phyloP scores from a whole-genome alignment of 371 early-diverging fungal genomes.

The Mucor velutinosus region DNA sequence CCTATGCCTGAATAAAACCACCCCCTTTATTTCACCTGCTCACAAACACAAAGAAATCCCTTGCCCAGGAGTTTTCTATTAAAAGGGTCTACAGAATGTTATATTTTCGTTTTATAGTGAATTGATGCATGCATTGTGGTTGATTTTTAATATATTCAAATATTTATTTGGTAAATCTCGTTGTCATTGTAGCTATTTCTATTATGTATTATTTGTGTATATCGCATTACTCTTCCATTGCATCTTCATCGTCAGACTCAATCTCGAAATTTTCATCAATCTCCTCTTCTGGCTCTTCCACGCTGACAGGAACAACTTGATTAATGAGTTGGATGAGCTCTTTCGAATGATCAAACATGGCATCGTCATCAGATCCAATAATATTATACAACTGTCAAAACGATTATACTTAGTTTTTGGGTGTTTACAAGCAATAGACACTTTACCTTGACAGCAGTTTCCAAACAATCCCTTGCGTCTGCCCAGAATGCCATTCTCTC shows the following conservation, averaged over 20 bases:
- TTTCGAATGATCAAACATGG: constrained; percentile 67
- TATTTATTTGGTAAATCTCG: constrained; percentile 3
- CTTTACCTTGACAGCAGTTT: constrained; percentile 69
- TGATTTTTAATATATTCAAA: constrained; percentile 2
- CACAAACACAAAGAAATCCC: background rate
- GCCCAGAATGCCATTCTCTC: constrained; percentile 59
- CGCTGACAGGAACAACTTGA: constrained; percentile 49
- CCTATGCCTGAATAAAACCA: background rate
- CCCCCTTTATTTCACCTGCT: background rate
- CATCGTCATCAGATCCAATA: constrained; percentile 68
- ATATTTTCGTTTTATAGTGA: background rate
- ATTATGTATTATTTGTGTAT: constrained; percentile 1
- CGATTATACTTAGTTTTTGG: background rate
- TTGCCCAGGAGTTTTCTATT: constrained; percentile 1
- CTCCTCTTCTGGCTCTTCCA: constrained; percentile 43
- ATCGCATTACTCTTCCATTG: constrained; percentile 43
- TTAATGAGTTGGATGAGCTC: constrained; percentile 66
- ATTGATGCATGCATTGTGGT: background rate
- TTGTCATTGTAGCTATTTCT: constrained; percentile 5
- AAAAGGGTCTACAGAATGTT: background rate
- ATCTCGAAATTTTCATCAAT: constrained; percentile 35
- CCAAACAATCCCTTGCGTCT: constrained; percentile 80
- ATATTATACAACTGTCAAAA: constrained; percentile 54
- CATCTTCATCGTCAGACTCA: constrained; percentile 47
- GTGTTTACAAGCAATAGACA: background rate